Conservation (phyloP, 345 rosid species). For the Noccaea bulbosa region DNA sequence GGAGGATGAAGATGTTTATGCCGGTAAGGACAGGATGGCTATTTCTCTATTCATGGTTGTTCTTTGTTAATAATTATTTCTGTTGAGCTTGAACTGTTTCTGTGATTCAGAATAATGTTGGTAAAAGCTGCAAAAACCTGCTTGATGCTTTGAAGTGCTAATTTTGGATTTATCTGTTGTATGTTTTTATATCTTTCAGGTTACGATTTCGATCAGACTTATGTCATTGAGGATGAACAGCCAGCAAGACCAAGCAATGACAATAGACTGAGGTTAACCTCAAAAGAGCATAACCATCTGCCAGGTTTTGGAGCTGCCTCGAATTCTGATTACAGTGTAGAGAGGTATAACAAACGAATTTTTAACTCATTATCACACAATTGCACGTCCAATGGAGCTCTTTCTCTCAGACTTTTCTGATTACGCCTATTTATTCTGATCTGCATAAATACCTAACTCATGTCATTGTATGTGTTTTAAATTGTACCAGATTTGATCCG, state of each 20-base stretch:
- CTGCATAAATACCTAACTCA: neutral
- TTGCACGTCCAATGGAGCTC: constrained; percentile 13
- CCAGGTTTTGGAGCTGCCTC: constrained; percentile 77
- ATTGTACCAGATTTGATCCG: constrained; percentile 74
- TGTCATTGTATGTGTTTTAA: constrained; percentile 28
- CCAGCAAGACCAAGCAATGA: constrained; percentile 57
- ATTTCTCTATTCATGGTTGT: constrained; percentile 14
- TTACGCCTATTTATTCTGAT: constrained; percentile 14
- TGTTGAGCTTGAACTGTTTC: constrained; percentile 1
- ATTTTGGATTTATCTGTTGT: neutral
- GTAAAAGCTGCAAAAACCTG: constrained; percentile 9
- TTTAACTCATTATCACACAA: constrained; percentile 16
- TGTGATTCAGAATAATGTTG: constrained; percentile 8
- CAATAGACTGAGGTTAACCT: constrained; percentile 56
- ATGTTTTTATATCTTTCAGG: constrained; percentile 46
- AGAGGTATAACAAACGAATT: constrained; percentile 59
- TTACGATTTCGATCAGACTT: constrained; percentile 69
- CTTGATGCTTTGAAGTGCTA: constrained; percentile 27
- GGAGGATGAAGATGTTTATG: constrained; percentile 96
- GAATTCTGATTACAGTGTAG: constrained; percentile 62
- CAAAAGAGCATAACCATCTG: constrained; percentile 66
- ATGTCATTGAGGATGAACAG: constrained; percentile 81
- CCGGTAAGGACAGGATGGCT: constrained; percentile 34
- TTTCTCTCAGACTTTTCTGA: constrained; percentile 1
- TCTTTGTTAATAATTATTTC: constrained; percentile 17